Base-by-base conservation (phyloP, 2,329 filamentous ascomycete genomes). In the Emericellopsis cladophorae region DNA sequence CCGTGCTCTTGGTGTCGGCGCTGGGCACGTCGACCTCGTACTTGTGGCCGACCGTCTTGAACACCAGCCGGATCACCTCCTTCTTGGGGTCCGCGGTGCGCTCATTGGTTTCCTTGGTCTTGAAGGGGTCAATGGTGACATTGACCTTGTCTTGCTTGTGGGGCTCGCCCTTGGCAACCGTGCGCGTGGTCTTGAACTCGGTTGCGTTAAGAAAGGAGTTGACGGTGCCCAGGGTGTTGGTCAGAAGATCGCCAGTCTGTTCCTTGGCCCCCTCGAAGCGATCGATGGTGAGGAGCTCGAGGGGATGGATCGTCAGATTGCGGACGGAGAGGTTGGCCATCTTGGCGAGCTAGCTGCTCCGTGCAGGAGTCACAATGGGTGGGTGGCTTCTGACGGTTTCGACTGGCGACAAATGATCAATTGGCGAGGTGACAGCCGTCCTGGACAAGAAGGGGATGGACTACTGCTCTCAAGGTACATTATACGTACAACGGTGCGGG, bases 1-100 rank as follows among this genome's bases (percentile, higher is more conserved):
- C 70, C 22, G 71, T 71, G 29, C 77, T 80, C 46, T 72, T 72
- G 39, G 60, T 61, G 18, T 70, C 74, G 3, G 73, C 67, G 24
- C 80, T 79, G 1, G 84, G 82, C 16, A 79, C 72, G 53, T 90
- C 83, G 47, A 88, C 74, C 49, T 81, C 76, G 60, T 93, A 89
- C 42, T 48, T 45, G 49, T 60, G 48, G 46, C 54, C 42, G 47
- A 74, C 70, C 49, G 71, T 72, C 50, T 82, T 74, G 52, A 96
- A 81, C 2, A 78, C 84, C 42, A 95, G 66, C 29, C 85, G 81
- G 37, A 93, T 54, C 11, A 83, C 70, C 52, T 90, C 82, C 40
- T 72, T 73, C 24, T 24, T 39, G 24, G 71, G 65, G 40, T 80
- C 70, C 33, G 74, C 70, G 5, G 73, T 56, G 46, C 69, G 66